Base-by-base conservation (phyloP, 306 rosid genomes). In the Prunus mongolica region DNA sequence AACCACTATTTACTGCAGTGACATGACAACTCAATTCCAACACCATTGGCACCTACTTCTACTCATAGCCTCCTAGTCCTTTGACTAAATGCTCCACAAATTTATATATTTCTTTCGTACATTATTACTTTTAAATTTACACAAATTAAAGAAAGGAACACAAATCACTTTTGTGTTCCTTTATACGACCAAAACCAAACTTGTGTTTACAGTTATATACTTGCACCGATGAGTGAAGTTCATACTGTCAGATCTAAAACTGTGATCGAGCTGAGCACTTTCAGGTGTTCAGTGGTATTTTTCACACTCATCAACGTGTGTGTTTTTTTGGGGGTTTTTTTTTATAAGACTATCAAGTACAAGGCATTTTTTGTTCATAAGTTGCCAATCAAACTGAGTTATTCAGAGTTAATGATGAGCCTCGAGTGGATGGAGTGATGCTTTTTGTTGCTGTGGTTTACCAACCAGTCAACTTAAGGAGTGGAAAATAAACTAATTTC, bases 1-100 rank as follows among this genome's bases (percentile, higher is more conserved):
- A 80, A 69, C 68, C 50, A 75, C 67, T 15, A 16, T 47, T 46
- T 65, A 24, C 19, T 46, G 2, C 67, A 3, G 10, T n/a, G 73
- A 75, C 22, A 14, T 46, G 81, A 69, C 81, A 15, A 47, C 52
- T 57, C 76, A 30, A 22, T 52, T 32, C 27, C 49, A 8, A 32
- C 49, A 65, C 50, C 25, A 65, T 65, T 5, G 49, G 46, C 15
- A 34, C 49, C 69, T 34, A 34, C 69, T 34, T 3, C 68, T 12
- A 10, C 34, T 25, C 15, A 4, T 60, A 60, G 34, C 16, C 34
- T 60, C 38, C 10, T 65, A 34, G 49, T 3, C 27, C 27, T 34
- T 65, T 65, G 50, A 34, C 50, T 19, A 19, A 34, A 18, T 12
- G 18, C 18, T 10, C 50, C 49, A 38, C 13, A 38, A 7, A 38